A percentile compares a stretch with the other conserved stretches of the same genome.
Evolutionary conservation across 768 basidiomycete genomes (phyloP).

Genomic region (Auricularia sp.): DNA sequence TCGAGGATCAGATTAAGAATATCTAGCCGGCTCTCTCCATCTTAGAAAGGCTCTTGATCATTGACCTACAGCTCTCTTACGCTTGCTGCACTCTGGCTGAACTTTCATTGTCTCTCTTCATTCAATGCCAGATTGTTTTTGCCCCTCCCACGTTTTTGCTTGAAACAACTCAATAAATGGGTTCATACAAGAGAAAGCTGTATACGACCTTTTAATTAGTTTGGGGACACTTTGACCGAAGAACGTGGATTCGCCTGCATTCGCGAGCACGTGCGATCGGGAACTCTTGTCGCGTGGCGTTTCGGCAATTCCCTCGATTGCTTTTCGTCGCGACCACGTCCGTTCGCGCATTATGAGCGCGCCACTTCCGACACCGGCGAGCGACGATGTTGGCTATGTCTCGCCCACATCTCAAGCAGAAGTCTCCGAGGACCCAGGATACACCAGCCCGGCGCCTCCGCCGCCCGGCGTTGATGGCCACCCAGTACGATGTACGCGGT

Average conservation of each 20-base stretch:
- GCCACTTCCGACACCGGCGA: neutral
- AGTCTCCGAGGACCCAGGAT: neutral
- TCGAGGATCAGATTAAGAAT: slow-evolving; percentile 20
- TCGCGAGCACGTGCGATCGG: neutral
- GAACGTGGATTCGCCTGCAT: neutral
- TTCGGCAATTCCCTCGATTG: neutral
- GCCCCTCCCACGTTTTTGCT: no score
- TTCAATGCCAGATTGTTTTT: no score
- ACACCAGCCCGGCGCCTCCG: neutral
- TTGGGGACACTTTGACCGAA: neutral
- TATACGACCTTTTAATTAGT: no score
- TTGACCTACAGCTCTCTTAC: no score
- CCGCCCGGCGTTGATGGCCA: neutral
- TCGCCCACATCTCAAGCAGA: neutral
- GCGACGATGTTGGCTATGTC: neutral
- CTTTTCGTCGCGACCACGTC: neutral
- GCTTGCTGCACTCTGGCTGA: no score
- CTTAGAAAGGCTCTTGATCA: no score
- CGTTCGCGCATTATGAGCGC: neutral
- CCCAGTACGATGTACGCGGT: slow-evolving; percentile 56
- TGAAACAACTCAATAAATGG: no score
- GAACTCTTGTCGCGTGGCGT: neutral
- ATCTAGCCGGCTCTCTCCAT: neutral
- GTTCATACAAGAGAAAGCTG: no score
- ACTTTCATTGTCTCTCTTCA: no score